Percentiles rank a stretch among this genome's conserved stretches.
phyloP scores from a whole-genome alignment of 257 asterid genomes.

The Salvia splendens region DNA sequence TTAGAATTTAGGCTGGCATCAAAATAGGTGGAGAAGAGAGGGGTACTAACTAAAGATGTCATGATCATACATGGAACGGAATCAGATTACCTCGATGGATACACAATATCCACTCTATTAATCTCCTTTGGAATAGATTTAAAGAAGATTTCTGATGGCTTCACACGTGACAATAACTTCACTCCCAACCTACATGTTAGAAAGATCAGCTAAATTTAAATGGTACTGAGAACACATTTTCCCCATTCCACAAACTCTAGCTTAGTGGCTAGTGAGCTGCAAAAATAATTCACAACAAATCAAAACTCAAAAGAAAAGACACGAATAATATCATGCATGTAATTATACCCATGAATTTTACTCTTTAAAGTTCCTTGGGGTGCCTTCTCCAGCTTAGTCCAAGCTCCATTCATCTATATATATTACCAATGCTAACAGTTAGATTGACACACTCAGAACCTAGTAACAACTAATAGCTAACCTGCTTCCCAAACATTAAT shows the following conservation, averaged over 20 bases:
- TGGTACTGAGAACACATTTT: constrained; percentile 8
- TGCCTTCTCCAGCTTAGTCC: constrained; percentile 84
- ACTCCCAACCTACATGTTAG: constrained; percentile 66
- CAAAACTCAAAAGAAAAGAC: constrained; percentile 17
- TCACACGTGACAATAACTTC: constrained; percentile 79
- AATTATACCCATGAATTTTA: constrained; percentile 76
- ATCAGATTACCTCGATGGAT: constrained; percentile 69
- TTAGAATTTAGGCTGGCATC: constrained; percentile 14
- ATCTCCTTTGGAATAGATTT: constrained; percentile 88
- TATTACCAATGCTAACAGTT: constrained; percentile 29
- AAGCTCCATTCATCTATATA: constrained; percentile 79
- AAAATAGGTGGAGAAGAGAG: neutral
- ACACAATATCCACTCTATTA: constrained; percentile 58
- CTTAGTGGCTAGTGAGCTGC: constrained; percentile 13
- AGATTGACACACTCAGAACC: constrained; percentile 19
- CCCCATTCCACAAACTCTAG: constrained; percentile 10
- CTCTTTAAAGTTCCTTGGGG: constrained; percentile 76
- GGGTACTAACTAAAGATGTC: constrained; percentile 7
- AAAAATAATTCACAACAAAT: constrained; percentile 1
- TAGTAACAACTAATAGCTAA: no score
- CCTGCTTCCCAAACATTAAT: neutral
- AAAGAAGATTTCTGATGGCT: constrained; percentile 90
- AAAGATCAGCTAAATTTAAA: constrained; percentile 8
- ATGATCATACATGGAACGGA: neutral
- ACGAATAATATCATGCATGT: constrained; percentile 13